These are phyloP conservation scores for Exsudoporus floridanus DNA, from an alignment of 1,284 basidiomycete species.

Conservation along the genomic window DNA sequence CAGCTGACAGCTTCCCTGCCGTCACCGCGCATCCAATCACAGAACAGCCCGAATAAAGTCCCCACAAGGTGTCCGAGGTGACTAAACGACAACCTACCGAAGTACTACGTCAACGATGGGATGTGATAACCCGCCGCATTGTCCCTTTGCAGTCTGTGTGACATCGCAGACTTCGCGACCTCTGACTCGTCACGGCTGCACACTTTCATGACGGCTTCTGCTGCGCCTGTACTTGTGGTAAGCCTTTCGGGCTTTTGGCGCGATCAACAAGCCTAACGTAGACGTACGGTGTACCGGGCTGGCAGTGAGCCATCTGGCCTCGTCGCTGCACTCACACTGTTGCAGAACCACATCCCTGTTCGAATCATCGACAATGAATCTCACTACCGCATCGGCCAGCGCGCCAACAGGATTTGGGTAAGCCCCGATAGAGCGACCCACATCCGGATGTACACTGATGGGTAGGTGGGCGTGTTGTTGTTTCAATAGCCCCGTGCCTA, in stretches of 20 bases:
- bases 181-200: too few relatives aligned
- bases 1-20: too few relatives aligned
- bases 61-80: too few relatives aligned
- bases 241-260: not conserved
- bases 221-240: not conserved
- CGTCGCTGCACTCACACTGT: constrained; percentile 45
- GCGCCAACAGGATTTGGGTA: constrained; percentile 34
- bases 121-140: too few relatives aligned
- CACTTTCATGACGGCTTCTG: too few relatives aligned
- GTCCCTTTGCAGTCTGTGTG: too few relatives aligned
- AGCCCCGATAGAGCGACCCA: not conserved
- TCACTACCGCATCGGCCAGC: constrained; percentile 22
- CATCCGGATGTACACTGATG: not conserved
- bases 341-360: constrained; percentile 34
- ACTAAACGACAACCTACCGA: too few relatives aligned
- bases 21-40: too few relatives aligned
- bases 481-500: constrained; percentile 31
- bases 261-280: not conserved
- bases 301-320: constrained; percentile 53
- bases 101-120: too few relatives aligned
- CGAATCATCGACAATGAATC: constrained; percentile 31
- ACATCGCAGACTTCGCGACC: too few relatives aligned
- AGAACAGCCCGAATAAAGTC: too few relatives aligned
- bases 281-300: constrained; percentile 30
- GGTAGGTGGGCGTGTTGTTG: not conserved